phyloP scores from a whole-genome alignment of 257 asterid species.

The Solanum virginianum region DNA sequence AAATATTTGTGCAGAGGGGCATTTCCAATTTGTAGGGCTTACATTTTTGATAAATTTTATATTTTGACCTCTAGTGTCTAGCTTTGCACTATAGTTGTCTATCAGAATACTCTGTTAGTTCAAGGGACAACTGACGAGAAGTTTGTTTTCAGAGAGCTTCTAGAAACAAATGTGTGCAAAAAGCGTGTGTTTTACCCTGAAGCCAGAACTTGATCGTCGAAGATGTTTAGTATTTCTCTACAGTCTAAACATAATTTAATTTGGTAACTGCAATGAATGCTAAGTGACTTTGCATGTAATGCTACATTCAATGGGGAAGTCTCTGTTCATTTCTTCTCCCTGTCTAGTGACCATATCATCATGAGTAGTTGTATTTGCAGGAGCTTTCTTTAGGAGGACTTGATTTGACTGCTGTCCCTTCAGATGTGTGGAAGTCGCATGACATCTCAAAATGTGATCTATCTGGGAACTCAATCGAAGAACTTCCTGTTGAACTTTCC shows the following conservation, averaged over 20 bases:
- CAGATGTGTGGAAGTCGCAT: conserved; percentile 64
- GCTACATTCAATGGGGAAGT: not conserved
- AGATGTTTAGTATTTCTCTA: not conserved
- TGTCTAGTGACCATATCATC: not conserved
- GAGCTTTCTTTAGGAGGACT: conserved; percentile 66
- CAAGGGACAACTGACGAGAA: not conserved
- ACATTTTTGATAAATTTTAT: not conserved
- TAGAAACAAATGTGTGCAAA: not conserved
- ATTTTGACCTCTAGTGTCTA: not conserved
- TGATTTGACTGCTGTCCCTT: conserved; percentile 57
- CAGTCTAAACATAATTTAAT: not conserved
- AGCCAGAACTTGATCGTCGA: not conserved
- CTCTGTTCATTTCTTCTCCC: not conserved
- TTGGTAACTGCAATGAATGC: not conserved
- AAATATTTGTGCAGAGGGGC: not conserved
- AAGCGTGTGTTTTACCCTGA: not conserved
- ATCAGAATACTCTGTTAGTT: not conserved
- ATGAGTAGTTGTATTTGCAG: conserved; percentile 30
- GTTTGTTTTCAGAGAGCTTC: not conserved
- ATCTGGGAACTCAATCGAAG: conserved; percentile 66
- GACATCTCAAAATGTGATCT: conserved; percentile 72
- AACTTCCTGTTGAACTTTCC: conserved; percentile 64
- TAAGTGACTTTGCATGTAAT: not conserved
- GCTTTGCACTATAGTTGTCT: not conserved
- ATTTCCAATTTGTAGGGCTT: not conserved